phyloP scores from a whole-genome alignment of 2,329 filamentous ascomycete genomes.

The Bipolaris sorokiniana region DNA sequence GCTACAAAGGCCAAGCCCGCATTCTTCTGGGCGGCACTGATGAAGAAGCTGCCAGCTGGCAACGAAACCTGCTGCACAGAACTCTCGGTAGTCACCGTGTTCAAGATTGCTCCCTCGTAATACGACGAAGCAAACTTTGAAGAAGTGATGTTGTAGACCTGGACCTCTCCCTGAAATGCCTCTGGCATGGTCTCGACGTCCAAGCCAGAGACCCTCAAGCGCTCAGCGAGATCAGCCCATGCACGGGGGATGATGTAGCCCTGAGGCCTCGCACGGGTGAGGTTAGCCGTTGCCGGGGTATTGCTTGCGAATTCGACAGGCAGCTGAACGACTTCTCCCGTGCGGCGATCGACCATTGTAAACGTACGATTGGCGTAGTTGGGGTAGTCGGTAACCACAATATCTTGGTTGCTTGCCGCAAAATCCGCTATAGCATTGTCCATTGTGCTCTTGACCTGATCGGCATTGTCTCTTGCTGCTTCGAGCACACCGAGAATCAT shows the following conservation, averaged over 20 bases:
- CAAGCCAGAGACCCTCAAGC: slow-evolving; percentile 43
- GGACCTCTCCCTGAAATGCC: slow-evolving; percentile 38
- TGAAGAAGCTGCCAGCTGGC: slow-evolving; percentile 43
- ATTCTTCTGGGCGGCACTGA: slow-evolving; percentile 48
- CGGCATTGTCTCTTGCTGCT: slow-evolving; percentile 39
- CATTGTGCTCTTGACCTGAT: slow-evolving; percentile 36
- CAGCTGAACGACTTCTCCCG: slow-evolving; percentile 41
- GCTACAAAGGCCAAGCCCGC: slow-evolving; percentile 46
- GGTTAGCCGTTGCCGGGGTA: slow-evolving; percentile 44
- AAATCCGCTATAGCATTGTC: slow-evolving; percentile 37
- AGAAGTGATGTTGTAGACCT: slow-evolving; percentile 45
- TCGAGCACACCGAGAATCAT: slow-evolving; percentile 46
- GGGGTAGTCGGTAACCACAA: slow-evolving; percentile 44
- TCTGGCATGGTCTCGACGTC: slow-evolving; percentile 39
- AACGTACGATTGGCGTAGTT: slow-evolving; percentile 37
- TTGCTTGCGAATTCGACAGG: slow-evolving; percentile 45
- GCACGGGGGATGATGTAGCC: slow-evolving; percentile 47
- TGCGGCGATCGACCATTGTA: slow-evolving; percentile 43
- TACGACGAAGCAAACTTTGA: slow-evolving; percentile 36
- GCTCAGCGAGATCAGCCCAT: slow-evolving; percentile 44
- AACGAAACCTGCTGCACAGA: slow-evolving; percentile 33
- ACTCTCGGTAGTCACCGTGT: slow-evolving; percentile 40
- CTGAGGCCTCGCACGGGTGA: slow-evolving; percentile 41
- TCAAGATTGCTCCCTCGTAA: slow-evolving; percentile 45
- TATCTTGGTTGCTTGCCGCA: slow-evolving; percentile 29